These are phyloP conservation scores for Magnusiomyces magnusii DNA, from an alignment of 1,139 yeast genomes.

Conservation along the genomic window DNA sequence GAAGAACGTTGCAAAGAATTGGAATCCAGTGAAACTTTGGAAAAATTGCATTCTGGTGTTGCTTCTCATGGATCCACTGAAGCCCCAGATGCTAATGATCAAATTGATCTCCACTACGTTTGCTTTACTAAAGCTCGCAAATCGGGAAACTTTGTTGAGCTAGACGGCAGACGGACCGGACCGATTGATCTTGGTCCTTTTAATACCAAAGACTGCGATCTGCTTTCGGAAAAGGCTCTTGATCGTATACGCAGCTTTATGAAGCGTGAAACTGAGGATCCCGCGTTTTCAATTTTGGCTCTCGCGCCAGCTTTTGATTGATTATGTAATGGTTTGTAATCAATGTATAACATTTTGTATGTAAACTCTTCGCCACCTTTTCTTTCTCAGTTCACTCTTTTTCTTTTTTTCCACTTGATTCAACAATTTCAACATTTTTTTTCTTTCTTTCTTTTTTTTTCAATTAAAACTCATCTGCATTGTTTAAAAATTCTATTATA, in stretches of 20 bases:
- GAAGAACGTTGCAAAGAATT: slow-evolving; percentile 43
- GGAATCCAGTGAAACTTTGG: slow-evolving; percentile 41
- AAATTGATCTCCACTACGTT: slow-evolving; percentile 70
- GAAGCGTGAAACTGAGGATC: slow-evolving; percentile 33
- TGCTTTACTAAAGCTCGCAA: slow-evolving; percentile 52
- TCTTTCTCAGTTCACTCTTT: background rate
- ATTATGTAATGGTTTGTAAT: background rate
- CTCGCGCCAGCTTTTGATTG: slow-evolving; percentile 19
- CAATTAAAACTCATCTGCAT: too few relatives aligned
- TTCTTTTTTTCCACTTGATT: background rate
- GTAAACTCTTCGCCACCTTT: background rate
- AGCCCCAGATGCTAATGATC: slow-evolving; percentile 63
- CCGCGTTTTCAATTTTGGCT: slow-evolving; percentile 35
- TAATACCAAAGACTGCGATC: slow-evolving; percentile 38
- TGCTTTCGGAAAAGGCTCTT: slow-evolving; percentile 45
- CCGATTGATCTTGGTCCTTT: slow-evolving; percentile 57
- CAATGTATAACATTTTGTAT: background rate
- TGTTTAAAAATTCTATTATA: too few relatives aligned
- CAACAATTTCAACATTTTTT: too few relatives aligned
- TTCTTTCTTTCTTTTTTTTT: too few relatives aligned
- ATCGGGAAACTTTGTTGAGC: slow-evolving; percentile 52
- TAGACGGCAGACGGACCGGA: slow-evolving; percentile 84
- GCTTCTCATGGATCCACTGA: slow-evolving; percentile 70
- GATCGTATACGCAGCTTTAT: slow-evolving; percentile 60
- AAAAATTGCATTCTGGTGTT: slow-evolving; percentile 48